phyloP scores from a whole-genome alignment of 2,329 filamentous ascomycete genomes.

The Sarocladiaceae sp. region DNA sequence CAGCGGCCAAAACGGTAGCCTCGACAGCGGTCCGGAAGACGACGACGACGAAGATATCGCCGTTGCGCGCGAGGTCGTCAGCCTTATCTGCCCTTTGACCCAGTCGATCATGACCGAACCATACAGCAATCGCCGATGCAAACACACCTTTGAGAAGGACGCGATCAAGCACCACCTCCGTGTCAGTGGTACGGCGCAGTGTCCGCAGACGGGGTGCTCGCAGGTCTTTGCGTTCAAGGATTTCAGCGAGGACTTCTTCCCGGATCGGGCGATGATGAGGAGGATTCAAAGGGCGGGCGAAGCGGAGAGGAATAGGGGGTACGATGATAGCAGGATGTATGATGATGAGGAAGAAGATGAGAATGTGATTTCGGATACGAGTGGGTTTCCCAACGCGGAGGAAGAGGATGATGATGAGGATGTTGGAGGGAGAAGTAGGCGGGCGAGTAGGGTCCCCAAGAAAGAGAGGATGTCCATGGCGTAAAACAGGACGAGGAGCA shows the following conservation, averaged over 20 bases:
- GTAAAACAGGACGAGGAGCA: background rate
- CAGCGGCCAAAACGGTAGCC: conserved; percentile 5
- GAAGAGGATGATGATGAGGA: conserved; percentile 14
- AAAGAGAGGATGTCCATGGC: conserved; percentile 13
- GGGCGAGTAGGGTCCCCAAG: conserved; percentile 18
- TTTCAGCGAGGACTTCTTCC: conserved; percentile 43
- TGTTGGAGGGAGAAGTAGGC: conserved; percentile 18
- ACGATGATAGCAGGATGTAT: conserved; percentile 22
- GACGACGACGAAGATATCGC: conserved; percentile 64
- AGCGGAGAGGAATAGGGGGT: conserved; percentile 36
- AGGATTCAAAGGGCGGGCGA: conserved; percentile 50
- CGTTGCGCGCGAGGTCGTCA: conserved; percentile 56
- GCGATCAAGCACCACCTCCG: conserved; percentile 54
- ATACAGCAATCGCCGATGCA: conserved; percentile 60
- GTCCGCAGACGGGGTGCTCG: conserved; percentile 60
- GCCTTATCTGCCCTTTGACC: conserved; percentile 64
- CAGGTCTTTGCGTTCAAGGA: conserved; percentile 40
- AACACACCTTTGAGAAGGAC: conserved; percentile 64
- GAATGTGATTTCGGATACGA: conserved; percentile 12
- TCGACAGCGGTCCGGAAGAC: conserved; percentile 29
- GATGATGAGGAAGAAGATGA: conserved; percentile 16
- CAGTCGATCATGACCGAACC: conserved; percentile 59
- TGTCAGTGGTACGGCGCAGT: conserved; percentile 37
- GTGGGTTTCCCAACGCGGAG: background rate
- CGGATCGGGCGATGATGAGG: conserved; percentile 50